These are phyloP conservation scores for Dioszegia aurantiaca DNA, from an alignment of 768 basidiomycete genomes.

Conservation along the genomic window DNA sequence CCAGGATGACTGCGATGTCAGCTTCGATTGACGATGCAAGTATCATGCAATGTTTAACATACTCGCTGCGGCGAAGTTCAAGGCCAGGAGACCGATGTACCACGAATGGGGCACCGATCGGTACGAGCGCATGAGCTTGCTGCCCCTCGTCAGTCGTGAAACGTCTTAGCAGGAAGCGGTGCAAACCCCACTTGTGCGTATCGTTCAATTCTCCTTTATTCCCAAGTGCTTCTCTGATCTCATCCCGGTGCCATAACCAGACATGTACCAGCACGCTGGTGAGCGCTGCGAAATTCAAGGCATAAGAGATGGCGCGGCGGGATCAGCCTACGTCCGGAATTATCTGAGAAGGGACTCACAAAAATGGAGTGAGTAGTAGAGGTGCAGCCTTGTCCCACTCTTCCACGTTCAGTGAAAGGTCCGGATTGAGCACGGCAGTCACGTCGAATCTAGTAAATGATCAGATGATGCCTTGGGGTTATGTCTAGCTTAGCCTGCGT, in stretches of 20 bases:
- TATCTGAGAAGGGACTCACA: constrained; percentile 31
- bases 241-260: constrained; percentile 49
- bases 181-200: constrained; percentile 43
- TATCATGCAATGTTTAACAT: constrained; percentile 16
- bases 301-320: constrained; percentile 48
- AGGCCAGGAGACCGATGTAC: constrained; percentile 41
- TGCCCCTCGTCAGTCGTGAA: constrained; percentile 10
- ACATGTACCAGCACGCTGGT: constrained; percentile 50
- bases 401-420: constrained; percentile 49
- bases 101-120: constrained; percentile 46
- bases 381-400: constrained; percentile 49
- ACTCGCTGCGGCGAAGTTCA: constrained; percentile 47
- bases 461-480: too few relatives aligned
- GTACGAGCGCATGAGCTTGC: constrained; percentile 50
- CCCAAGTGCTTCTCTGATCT: constrained; percentile 43
- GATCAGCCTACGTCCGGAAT: neutral
- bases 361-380: constrained; percentile 51
- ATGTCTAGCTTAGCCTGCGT: too few relatives aligned
- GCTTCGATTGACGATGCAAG: too few relatives aligned
- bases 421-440: constrained; percentile 45
- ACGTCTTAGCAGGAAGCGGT: neutral
- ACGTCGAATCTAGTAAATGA: constrained; percentile 48
- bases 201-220: constrained; percentile 38
- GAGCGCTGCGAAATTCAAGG: constrained; percentile 49
- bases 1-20: constrained; percentile 42